Evolutionary conservation across 495 filamentous ascomycete genomes (phyloP), one percentile per base, ranked within the genome.

Genomic region (Aspergillus hancockii): DNA sequence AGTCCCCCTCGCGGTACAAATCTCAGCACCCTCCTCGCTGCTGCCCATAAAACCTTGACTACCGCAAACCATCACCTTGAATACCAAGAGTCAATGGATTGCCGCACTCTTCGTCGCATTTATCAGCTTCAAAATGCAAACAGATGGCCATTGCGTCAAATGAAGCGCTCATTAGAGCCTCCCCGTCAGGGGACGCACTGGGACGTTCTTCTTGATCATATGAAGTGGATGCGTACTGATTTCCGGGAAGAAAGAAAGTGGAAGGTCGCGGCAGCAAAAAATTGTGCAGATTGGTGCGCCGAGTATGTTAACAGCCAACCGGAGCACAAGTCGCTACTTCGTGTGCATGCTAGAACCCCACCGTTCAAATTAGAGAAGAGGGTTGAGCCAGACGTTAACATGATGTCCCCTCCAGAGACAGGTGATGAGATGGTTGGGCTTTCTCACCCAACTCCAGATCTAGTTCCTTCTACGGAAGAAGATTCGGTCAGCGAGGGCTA

Each of bases 161-260:
- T 92, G 49, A 85, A 92, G 62, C 86, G 89, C 50, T 85, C 84
- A 30, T 77, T 82, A 3, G 94, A 98, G 68, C 94, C 95, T 30
- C 79, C 79, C 8, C 83, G 91, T 38, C 86, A 87, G 13, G 78
- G 82, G 2, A 83, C 85, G 7, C 93, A 97, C 69, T 87, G 85
- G 83, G 94, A 98, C 76, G 81, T 94, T 45, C 71, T 98, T 41
- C 75, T 98, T 9, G 82, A 91, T 61, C 91, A 98, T 73, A 90
- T 93, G 84, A 96, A 91, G 71, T 97, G 94, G 95, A 91, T 98
- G 86, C 84, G 91, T 38, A 96, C 91, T 2, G 94, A 98, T 75
- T 98, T 98, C 65, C 81, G 89, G 31, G 90, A 96, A 74, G 94
- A 98, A 71, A 77, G 90, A 28, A 96, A 95, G 69, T 97, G 91